These are phyloP conservation scores for Sporothrix brunneoviolacea DNA, from an alignment of 2,329 filamentous ascomycete genomes.

Conservation along the genomic window DNA sequence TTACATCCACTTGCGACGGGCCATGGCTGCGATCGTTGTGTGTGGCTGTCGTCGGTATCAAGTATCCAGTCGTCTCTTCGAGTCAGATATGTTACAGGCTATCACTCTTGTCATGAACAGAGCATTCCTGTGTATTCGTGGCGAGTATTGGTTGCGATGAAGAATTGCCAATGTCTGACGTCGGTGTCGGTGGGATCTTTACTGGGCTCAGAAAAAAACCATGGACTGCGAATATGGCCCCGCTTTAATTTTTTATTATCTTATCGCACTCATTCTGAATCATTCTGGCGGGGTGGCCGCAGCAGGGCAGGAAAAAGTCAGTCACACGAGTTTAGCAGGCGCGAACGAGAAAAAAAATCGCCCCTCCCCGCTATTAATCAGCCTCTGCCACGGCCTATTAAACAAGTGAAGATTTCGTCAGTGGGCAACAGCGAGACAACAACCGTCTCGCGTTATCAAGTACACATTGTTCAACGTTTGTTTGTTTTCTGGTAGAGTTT, in stretches of 20 bases:
- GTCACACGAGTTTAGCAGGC: not conserved
- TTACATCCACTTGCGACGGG: constrained; percentile 29
- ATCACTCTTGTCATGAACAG: too few species aligned
- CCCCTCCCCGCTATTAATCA: constrained; percentile 27
- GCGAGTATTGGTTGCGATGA: too few species aligned
- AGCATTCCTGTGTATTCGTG: too few species aligned
- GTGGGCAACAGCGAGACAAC: not conserved
- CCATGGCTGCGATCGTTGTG: constrained; percentile 10
- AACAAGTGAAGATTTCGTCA: constrained; percentile 6
- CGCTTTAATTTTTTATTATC: constrained; percentile 13
- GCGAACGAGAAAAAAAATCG: constrained; percentile 7
- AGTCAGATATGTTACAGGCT: not conserved
- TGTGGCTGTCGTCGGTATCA: not conserved
- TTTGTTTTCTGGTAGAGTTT: too few species aligned
- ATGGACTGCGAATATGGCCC: not conserved
- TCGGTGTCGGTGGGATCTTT: too few species aligned
- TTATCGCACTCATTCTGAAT: constrained; percentile 14
- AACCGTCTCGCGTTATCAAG: too few species aligned
- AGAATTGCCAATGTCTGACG: too few species aligned
- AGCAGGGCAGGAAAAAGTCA: not conserved
- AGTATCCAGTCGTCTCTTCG: too few species aligned
- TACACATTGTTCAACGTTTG: too few species aligned
- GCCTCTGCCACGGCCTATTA: constrained; percentile 1
- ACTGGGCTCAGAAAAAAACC: constrained; percentile 12
- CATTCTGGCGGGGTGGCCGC: constrained; percentile 7